These are phyloP conservation scores for Cystobasidium pallidum DNA, from an alignment of 1,284 basidiomycete genomes.

Conservation along the genomic window DNA sequence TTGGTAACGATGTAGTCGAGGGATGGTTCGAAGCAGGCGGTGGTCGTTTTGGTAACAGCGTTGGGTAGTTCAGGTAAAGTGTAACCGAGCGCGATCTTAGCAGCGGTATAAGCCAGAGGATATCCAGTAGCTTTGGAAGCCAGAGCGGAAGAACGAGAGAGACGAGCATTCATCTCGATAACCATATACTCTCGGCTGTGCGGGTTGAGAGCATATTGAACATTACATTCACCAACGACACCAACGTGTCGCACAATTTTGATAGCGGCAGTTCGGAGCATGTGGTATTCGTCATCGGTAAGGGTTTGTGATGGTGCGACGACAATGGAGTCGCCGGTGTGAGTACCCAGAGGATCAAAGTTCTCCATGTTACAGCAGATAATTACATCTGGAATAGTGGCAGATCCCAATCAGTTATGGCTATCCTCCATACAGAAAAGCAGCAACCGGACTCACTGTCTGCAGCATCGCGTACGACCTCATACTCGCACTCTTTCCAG, in stretches of 20 bases:
- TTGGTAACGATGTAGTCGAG: slow-evolving; percentile 99
- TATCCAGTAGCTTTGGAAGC: slow-evolving; percentile 99
- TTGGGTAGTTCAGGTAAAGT: slow-evolving; percentile 98
- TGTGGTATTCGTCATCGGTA: slow-evolving; percentile 88
- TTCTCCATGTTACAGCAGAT: slow-evolving; percentile 73
- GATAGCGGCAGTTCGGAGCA: slow-evolving; percentile 95
- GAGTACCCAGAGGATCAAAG: slow-evolving; percentile 97
- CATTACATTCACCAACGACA: slow-evolving; percentile 92
- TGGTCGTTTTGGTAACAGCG: slow-evolving; percentile 98
- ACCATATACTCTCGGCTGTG: slow-evolving; percentile 92
- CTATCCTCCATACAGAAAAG: slow-evolving; percentile 15
- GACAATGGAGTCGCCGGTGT: slow-evolving; percentile 99
- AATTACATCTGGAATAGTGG: slow-evolving; percentile 50
- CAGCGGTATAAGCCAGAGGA: slow-evolving; percentile 97
- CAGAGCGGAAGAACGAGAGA: slow-evolving; percentile 66
- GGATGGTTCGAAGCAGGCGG: slow-evolving; percentile 99
- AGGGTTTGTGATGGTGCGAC: slow-evolving; percentile 98
- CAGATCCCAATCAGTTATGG: background rate
- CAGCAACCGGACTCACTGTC: slow-evolving; percentile 60
- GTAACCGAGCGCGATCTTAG: slow-evolving; percentile 98
- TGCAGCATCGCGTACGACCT: slow-evolving; percentile 95
- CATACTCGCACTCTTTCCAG: slow-evolving; percentile 99
- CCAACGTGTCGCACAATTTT: slow-evolving; percentile 97
- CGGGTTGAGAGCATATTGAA: slow-evolving; percentile 97
- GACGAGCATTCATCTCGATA: slow-evolving; percentile 89